Evolutionary conservation across 805 yeast species (phyloP), one percentile per base, ranked within the genome.

Genomic region (Nakazawaea wickerhamii): DNA sequence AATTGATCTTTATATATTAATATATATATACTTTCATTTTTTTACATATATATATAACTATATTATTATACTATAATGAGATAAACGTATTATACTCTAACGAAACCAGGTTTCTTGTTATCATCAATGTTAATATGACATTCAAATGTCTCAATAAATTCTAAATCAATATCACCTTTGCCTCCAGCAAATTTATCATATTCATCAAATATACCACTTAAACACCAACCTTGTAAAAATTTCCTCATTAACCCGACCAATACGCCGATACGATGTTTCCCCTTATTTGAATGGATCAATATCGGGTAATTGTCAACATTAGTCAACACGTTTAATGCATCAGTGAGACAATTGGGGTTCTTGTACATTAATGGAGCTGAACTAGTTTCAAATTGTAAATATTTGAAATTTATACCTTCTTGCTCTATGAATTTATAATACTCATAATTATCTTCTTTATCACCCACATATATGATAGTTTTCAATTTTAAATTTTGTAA

Each of bases 221-320:
- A 70, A 45, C 93, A 79, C 99, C 99, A 91, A 1, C 95, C 95
- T 61, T 89, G 96, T 36, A 89, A 64, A 40, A 84, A 59, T 56
- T 87, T 88, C 38, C 99, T 66, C 73, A 91, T 80, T 23, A 88
- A 71, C 0, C 96, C 99, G n/a, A 90, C 95, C 32, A 90, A 68
- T 1, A 93, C 90, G 0, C 98, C 98, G 2, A 88, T 90, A 33
- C 99, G 64, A 59, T 91, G 99, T 60, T 93, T 93, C n/a, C 99
- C 99, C 65, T 91, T 91, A 61, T 93, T 88, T 3, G 96, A 88
- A 59, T 93, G 98, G 10, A 91, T 75, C 44, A 91, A 67, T 10
- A 91, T 78, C 1, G 99, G 99, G 57, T 84, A 87, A 58, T 89
- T 89, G 11, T 79, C 77, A 36, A 68, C 69, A 52, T 83, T 74